Evolutionary conservation across 768 basidiomycete species (phyloP).

Genomic region (Pleurotus platypus): DNA sequence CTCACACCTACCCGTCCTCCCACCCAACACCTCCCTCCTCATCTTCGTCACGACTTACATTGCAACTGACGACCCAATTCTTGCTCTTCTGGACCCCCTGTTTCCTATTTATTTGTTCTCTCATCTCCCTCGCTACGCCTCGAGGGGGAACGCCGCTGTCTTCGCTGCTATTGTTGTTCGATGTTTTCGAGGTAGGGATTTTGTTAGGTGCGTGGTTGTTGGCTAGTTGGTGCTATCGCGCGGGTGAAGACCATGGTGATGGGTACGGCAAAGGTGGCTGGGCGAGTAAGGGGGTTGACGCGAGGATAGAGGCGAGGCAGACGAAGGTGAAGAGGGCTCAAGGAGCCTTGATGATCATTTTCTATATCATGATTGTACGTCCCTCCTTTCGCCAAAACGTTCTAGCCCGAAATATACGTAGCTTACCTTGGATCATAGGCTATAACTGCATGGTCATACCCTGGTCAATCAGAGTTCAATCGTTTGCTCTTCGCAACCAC

Average conservation of each 20-base stretch:
- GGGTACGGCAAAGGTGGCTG: too few relatives aligned
- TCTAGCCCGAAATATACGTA: not conserved
- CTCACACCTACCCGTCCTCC: slow-evolving; percentile 8
- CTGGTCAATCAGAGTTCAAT: slow-evolving; percentile 47
- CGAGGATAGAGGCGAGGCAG: slow-evolving; percentile 76
- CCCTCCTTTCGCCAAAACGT: not conserved
- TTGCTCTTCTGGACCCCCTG: slow-evolving; percentile 80
- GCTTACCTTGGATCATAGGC: slow-evolving; percentile 30
- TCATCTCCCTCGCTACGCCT: slow-evolving; percentile 62
- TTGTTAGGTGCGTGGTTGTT: slow-evolving; percentile 68
- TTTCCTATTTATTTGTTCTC: slow-evolving; percentile 64
- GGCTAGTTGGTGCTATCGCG: slow-evolving; percentile 50
- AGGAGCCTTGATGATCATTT: slow-evolving; percentile 60
- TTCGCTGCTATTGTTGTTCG: slow-evolving; percentile 69
- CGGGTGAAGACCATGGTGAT: too few relatives aligned
- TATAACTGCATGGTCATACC: slow-evolving; percentile 65
- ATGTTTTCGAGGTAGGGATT: slow-evolving; percentile 64
- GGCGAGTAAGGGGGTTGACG: slow-evolving; percentile 40
- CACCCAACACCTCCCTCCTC: slow-evolving; percentile 53
- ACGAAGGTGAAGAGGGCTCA: slow-evolving; percentile 79
- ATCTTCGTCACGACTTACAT: too few relatives aligned
- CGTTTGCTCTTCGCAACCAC: too few relatives aligned
- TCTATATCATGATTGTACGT: slow-evolving; percentile 64
- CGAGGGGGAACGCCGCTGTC: slow-evolving; percentile 45
- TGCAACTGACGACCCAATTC: slow-evolving; percentile 41